These are phyloP conservation scores for Kernera saxatilis DNA, from an alignment of 345 rosid genomes.

Conservation along the genomic window DNA sequence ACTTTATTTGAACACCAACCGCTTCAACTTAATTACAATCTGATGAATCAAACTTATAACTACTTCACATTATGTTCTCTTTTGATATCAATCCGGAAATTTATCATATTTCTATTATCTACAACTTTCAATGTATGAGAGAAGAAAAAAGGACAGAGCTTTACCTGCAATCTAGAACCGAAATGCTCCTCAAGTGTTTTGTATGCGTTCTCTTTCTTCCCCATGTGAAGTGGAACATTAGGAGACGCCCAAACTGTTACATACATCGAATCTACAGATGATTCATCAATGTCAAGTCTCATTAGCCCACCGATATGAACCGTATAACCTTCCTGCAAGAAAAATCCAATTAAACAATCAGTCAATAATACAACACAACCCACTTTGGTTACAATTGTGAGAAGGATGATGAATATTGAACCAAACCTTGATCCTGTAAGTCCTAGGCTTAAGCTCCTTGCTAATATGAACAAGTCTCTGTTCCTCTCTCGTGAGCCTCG, in stretches of 20 bases:
- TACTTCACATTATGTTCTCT: not conserved
- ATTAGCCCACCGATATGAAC: slow-evolving; percentile 84
- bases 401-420: not conserved
- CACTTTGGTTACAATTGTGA: not conserved
- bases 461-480: slow-evolving; percentile 75
- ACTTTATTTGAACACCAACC: not conserved
- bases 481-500: slow-evolving; percentile 81
- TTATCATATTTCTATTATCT: not conserved
- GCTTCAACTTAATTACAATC: not conserved
- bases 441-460: slow-evolving; percentile 85
- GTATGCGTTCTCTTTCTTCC: slow-evolving; percentile 71
- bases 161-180: slow-evolving; percentile 82
- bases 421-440: slow-evolving; percentile 82
- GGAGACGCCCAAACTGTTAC: slow-evolving; percentile 94
- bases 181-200: slow-evolving; percentile 65
- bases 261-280: slow-evolving; percentile 68
- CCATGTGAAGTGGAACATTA: slow-evolving; percentile 86
- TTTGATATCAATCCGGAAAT: not conserved
- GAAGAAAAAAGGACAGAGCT: not conserved
- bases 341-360: slow-evolving; percentile 7
- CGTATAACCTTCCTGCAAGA: slow-evolving; percentile 65
- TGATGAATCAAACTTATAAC: not conserved
- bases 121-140: not conserved
- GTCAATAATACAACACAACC: not conserved
- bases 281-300: slow-evolving; percentile 79